Conservation (phyloP, 78 protist species). For the Dictyostelium brefeldianum region DNA sequence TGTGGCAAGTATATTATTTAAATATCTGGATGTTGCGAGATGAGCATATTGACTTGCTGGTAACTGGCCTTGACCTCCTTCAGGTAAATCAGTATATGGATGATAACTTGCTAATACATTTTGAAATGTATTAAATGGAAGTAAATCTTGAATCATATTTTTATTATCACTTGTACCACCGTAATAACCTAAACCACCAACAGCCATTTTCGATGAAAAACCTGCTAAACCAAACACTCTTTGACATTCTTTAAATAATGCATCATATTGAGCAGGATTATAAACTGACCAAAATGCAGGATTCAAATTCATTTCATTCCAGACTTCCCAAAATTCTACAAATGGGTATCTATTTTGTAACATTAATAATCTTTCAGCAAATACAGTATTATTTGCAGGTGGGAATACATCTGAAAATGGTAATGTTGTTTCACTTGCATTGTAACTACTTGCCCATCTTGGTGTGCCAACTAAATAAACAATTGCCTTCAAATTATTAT, state of each 20-base stretch:
- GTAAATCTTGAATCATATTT: slow-evolving; percentile 10
- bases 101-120: background rate
- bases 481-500: background rate
- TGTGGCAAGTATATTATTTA: background rate
- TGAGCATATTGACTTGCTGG: background rate
- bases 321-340: slow-evolving; percentile 29
- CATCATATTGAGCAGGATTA: background rate
- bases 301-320: slow-evolving; percentile 19
- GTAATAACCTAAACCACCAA: slow-evolving; percentile 16
- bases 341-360: background rate
- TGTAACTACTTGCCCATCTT: background rate
- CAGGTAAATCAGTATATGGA: slow-evolving; percentile 31
- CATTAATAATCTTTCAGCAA: background rate
- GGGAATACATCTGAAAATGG: background rate
- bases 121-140: background rate
- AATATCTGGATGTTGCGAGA: background rate
- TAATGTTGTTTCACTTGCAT: background rate
- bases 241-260: background rate
- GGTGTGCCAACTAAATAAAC: slow-evolving; percentile 11
- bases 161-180: background rate
- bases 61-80: slow-evolving; percentile 1
- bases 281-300: slow-evolving; percentile 28
- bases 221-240: background rate
- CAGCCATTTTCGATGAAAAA: background rate
- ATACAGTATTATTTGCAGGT: background rate